Base-by-base conservation (phyloP, 305 asterid genomes). In the Rubia peregrina region DNA sequence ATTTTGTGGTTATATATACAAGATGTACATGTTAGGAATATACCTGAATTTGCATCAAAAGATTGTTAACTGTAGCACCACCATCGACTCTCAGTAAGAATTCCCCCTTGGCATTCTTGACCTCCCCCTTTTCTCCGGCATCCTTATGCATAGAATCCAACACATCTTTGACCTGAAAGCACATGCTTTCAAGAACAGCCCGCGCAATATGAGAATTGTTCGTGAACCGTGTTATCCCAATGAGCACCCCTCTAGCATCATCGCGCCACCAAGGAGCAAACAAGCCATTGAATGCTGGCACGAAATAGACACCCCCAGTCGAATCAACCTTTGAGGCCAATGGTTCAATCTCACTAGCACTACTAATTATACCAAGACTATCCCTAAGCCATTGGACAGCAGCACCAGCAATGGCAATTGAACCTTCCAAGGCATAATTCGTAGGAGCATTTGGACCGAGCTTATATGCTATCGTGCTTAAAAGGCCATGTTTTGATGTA, bases 241-340 rank as follows among this genome's bases (percentile, higher is more conserved):
- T 82, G 69, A 87, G 85, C 26, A 94, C 87, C 14, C 98, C 98
- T 0, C 98, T 81, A 69, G 98, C 98, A 78, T 93, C 97, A 56
- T 93, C 97, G 12, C 97, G 85, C 98, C 98, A 94, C 97, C 97
- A 91, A 17, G 98, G 98, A 42, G 98, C 97, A 73, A 94, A 94
- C 79, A 94, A 69, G 5, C 98, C 98, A 67, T 89, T 94, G 61
- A 94, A 94, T 0, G 98, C 98, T 3, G 98, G 98, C 49, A 93
- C 98, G 22, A 93, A 93, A 71, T 93, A 93, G 22, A 90, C 95
- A 26, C 98, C 98, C 9, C 96, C 97, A 0, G 81, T 68, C 0
- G 94, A 84, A n/a, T 86, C 86, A 11, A 90, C 98, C 83, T 83
- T 73, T 72, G 74, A 42, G 6, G 97, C 98, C 89, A 90, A 65